Evolutionary conservation across 2,329 filamentous ascomycete genomes (phyloP).

Genomic region (Botrytis aclada): DNA sequence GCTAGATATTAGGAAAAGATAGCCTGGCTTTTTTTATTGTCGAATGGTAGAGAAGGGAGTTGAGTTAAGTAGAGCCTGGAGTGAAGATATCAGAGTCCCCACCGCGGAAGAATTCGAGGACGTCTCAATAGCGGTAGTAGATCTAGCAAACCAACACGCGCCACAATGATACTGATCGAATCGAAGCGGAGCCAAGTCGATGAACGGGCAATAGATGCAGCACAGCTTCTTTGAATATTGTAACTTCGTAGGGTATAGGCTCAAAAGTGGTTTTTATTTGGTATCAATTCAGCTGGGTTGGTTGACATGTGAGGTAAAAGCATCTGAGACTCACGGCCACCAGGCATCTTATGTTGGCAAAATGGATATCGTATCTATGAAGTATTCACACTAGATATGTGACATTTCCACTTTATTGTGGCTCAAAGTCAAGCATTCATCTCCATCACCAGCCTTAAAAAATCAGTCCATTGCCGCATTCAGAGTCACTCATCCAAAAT

Average conservation of each 20-base stretch:
- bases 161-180: constrained; percentile 13
- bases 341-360: constrained; percentile 7
- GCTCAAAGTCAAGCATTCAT: constrained; percentile 7
- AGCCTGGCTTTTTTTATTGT: background rate
- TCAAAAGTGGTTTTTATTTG: background rate
- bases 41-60: background rate
- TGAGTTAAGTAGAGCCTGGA: constrained; percentile 12
- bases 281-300: constrained; percentile 13
- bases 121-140: constrained; percentile 7
- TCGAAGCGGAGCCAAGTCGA: constrained; percentile 18
- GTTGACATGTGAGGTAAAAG: background rate
- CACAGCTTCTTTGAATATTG: background rate
- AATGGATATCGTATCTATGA: background rate
- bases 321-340: constrained; percentile 12
- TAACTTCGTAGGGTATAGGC: background rate
- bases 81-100: constrained; percentile 13
- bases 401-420: constrained; percentile 14
- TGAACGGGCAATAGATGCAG: constrained; percentile 14
- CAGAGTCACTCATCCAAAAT: constrained; percentile 10
- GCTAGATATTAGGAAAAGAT: constrained; percentile 4
- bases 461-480: constrained; percentile 15
- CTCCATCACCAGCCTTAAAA: constrained; percentile 8
- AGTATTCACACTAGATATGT: background rate
- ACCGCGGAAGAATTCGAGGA: background rate
- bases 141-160: constrained; percentile 8